phyloP scores from a whole-genome alignment of 129 eudicot species.

The Centella asiatica region DNA sequence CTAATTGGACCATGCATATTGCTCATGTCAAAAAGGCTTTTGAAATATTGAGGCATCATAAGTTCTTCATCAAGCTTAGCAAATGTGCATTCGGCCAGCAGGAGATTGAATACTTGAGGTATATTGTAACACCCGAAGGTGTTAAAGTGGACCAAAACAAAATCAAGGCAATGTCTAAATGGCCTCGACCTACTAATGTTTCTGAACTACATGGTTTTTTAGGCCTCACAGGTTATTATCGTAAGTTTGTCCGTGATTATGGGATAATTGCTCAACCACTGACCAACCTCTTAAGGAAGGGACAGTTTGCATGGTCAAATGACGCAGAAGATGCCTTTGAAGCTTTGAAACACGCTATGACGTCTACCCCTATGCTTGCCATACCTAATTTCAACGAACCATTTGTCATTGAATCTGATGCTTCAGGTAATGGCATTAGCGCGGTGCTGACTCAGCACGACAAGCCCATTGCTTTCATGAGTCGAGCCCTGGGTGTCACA shows the following conservation, averaged over 20 bases:
- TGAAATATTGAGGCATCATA: neutral
- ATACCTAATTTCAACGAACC: neutral
- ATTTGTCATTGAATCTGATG: neutral
- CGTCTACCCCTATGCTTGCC: fast-evolving
- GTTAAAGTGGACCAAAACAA: neutral
- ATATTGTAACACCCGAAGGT: neutral
- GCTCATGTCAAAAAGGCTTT: neutral
- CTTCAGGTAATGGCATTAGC: neutral
- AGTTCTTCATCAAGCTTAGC: neutral
- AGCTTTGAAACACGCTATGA: neutral
- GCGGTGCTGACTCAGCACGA: neutral
- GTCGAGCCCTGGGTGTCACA: no score
- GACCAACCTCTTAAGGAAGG: neutral
- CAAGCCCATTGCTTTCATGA: neutral
- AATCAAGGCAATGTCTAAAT: neutral
- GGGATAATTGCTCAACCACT: neutral
- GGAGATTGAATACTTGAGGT: neutral
- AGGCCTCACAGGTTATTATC: neutral
- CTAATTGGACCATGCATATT: no score
- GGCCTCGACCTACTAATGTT: neutral
- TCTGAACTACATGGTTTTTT: neutral
- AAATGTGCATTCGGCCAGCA: neutral
- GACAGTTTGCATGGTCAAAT: neutral
- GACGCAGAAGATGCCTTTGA: neutral
- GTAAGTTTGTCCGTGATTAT: neutral